Evolutionary conservation across 164 flowering plant genomes (phyloP), one percentile per base, ranked within the genome.

Genomic region (Paratinospora sagittata): DNA sequence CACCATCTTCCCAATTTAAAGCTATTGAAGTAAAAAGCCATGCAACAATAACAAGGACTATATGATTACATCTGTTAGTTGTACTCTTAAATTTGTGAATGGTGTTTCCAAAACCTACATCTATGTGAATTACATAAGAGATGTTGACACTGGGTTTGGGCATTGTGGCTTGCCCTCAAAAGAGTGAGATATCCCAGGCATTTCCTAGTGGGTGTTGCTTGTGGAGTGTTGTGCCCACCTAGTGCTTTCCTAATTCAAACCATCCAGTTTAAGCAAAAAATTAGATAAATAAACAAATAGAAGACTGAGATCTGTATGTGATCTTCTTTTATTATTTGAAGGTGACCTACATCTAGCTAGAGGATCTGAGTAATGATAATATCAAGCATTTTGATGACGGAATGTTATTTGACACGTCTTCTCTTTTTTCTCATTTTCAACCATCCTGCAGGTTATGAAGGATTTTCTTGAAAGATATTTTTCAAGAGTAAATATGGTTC

Each of bases 371-470:
- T n/a, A n/a, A n/a, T n/a, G n/a, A n/a, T n/a, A n/a, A n/a, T n/a
- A n/a, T n/a, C n/a, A n/a, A n/a, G n/a, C n/a, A n/a, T n/a, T n/a
- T n/a, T n/a, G n/a, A n/a, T n/a, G n/a, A n/a, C n/a, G n/a, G n/a
- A n/a, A n/a, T n/a, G n/a, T n/a, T n/a, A n/a, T n/a, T n/a, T n/a
- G n/a, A n/a, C n/a, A n/a, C n/a, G n/a, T n/a, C n/a, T n/a, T n/a
- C n/a, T n/a, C n/a, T n/a, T n/a, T n/a, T n/a, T 52, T 6, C n/a
- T 52, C 23, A 52, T 19, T 24, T 67, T 74, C 71, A 27, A 49
- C 72, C 78, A 74, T 34, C 33, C 37, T 82, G 58, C 67, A 86
- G 88, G 79, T 85, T 70, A 49, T 87, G 39, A 74, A 75, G 34
- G 77, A 57, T 23, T 13, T 78, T 61, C 70, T 21, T 69, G 81